Conservation (phyloP, 2,329 filamentous ascomycete genomes). For the Nakataea oryzae region DNA sequence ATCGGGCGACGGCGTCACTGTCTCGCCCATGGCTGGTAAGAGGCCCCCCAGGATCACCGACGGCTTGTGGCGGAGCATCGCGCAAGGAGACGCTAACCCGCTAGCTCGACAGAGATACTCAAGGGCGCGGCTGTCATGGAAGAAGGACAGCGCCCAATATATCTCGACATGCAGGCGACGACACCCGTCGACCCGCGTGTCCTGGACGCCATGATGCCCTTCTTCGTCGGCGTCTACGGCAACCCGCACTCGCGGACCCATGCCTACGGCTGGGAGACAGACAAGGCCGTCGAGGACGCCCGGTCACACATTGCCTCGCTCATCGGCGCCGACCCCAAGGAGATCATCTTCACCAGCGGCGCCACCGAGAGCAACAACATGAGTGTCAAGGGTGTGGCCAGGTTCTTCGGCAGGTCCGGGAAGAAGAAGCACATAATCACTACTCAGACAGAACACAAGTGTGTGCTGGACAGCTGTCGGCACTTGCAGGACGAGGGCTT, state of each 20-base stretch:
- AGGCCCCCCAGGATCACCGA: slow-evolving; percentile 2
- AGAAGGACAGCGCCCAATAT: slow-evolving; percentile 85
- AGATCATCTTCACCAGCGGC: slow-evolving; percentile 97
- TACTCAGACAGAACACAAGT: slow-evolving; percentile 97
- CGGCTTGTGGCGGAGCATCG: slow-evolving; percentile 9
- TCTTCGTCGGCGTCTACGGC: slow-evolving; percentile 84
- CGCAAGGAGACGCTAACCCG: slow-evolving; percentile 12
- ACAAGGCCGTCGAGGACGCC: slow-evolving; percentile 84
- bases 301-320: slow-evolving; percentile 73
- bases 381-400: slow-evolving; percentile 96
- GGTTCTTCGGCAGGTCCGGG: slow-evolving; percentile 84
- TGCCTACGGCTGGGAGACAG: slow-evolving; percentile 97
- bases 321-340: slow-evolving; percentile 90
- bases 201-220: slow-evolving; percentile 93
- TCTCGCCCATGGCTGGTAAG: slow-evolving; percentile 67
- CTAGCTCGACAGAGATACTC: slow-evolving; percentile 50
- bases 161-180: slow-evolving; percentile 96
- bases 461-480: slow-evolving; percentile 91
- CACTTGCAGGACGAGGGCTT: slow-evolving; percentile 96
- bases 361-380: slow-evolving; percentile 99
- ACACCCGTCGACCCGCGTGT: slow-evolving; percentile 92
- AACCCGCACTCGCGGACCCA: slow-evolving; percentile 97
- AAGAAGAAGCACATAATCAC: slow-evolving; percentile 99
- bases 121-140: slow-evolving; percentile 92
- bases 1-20: slow-evolving; percentile 43